Percentiles rank a stretch among this genome's conserved stretches.
Conservation (phyloP, 495 filamentous ascomycete genomes). For the Xylaria venustula region DNA sequence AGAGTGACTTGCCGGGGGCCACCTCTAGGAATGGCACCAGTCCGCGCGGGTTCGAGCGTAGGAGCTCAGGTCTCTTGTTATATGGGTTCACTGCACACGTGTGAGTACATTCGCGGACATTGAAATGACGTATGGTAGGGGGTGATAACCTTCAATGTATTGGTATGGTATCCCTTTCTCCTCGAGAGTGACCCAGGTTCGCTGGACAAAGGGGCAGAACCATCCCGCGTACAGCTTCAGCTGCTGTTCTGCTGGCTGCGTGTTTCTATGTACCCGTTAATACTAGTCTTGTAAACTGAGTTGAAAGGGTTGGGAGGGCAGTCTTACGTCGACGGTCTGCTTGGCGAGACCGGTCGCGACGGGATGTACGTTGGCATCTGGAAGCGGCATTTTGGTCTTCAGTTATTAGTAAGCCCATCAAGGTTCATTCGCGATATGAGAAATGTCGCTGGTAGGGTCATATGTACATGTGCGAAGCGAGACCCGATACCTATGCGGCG, state of each 20-base stretch:
- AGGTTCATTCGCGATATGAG: neutral
- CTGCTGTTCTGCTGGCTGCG: constrained; percentile 45
- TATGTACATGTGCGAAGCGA: too few relatives aligned
- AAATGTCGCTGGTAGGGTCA: neutral
- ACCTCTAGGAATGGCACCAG: constrained; percentile 59
- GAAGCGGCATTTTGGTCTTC: constrained; percentile 15
- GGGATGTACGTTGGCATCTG: constrained; percentile 52
- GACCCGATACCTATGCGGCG: too few relatives aligned
- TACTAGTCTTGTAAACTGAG: neutral
- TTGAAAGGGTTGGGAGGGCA: neutral
- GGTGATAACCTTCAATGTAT: constrained; percentile 52
- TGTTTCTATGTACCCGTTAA: constrained; percentile 31
- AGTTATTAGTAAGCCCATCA: neutral
- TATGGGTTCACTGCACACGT: constrained; percentile 49
- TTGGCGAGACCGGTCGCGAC: constrained; percentile 54
- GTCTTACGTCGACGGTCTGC: constrained; percentile 24
- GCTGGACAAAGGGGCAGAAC: constrained; percentile 59
- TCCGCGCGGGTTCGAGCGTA: constrained; percentile 58
- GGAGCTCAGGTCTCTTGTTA: constrained; percentile 55
- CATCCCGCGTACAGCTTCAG: constrained; percentile 64
- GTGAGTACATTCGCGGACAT: neutral
- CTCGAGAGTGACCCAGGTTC: constrained; percentile 59
- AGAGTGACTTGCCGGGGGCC: constrained; percentile 51
- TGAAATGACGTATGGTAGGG: neutral
- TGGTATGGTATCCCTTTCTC: constrained; percentile 64